These are phyloP conservation scores for Aspergillus viridinutans DNA, from an alignment of 2,329 filamentous ascomycete genomes.

Conservation along the genomic window DNA sequence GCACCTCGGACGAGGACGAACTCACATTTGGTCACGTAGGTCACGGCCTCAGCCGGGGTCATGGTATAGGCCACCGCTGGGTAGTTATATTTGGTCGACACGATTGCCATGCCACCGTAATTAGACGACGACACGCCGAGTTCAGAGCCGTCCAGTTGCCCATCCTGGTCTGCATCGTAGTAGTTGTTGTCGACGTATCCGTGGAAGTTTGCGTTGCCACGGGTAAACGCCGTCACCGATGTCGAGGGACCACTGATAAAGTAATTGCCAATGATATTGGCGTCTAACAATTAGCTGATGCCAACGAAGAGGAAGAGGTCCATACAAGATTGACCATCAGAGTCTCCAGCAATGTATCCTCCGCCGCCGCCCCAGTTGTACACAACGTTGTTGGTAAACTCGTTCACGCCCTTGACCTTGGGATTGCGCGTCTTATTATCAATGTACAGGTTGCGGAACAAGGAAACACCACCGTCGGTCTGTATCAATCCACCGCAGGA, in stretches of 20 bases:
- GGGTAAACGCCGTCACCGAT: conserved; percentile 48
- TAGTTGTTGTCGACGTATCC: conserved; percentile 53
- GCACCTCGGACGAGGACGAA: not conserved
- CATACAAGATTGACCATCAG: conserved; percentile 38
- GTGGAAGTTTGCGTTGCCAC: conserved; percentile 53
- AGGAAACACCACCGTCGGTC: conserved; percentile 26
- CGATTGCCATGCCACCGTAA: conserved; percentile 14
- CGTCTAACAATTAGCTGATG: conserved; percentile 20
- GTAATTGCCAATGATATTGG: conserved; percentile 55
- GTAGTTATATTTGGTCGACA: conserved; percentile 11
- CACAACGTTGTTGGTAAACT: conserved; percentile 50
- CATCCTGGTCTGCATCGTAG: conserved; percentile 49
- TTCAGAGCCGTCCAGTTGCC: conserved; percentile 43
- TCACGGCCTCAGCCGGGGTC: conserved; percentile 8
- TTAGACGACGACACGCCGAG: conserved; percentile 6
- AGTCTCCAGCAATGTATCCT: conserved; percentile 54
- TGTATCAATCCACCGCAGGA: conserved; percentile 48
- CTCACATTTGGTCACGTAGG: conserved; percentile 11
- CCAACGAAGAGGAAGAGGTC: not conserved
- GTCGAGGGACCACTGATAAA: conserved; percentile 54
- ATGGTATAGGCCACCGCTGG: conserved; percentile 5
- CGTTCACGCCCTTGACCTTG: conserved; percentile 55
- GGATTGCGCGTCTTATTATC: conserved; percentile 57
- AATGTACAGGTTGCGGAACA: conserved; percentile 55
- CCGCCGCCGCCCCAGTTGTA: conserved; percentile 53